Evolutionary conservation across 2,329 filamentous ascomycete genomes (phyloP).

Genomic region (Coleophoma crateriformis): DNA sequence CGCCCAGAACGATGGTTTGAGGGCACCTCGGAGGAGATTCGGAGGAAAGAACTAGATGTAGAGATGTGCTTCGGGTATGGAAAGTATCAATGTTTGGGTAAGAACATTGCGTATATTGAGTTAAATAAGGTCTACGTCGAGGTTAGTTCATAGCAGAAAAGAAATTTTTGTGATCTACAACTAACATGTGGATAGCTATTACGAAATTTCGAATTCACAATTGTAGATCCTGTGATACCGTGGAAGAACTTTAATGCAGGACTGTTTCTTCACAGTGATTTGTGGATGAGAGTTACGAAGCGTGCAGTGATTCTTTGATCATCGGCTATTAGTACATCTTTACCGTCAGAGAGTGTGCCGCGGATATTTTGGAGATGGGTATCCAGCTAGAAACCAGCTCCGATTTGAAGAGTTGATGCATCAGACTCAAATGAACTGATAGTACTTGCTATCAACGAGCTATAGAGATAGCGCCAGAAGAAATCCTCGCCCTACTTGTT

Average conservation of each 20-base stretch:
- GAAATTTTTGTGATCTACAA: neutral
- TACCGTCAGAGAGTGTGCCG: too few species aligned
- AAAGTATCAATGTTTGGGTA: constrained; percentile 39
- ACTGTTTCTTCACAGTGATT: neutral
- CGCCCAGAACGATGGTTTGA: constrained; percentile 45
- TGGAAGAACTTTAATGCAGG: neutral
- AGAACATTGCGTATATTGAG: constrained; percentile 41
- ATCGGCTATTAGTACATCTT: too few species aligned
- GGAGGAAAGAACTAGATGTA: constrained; percentile 31
- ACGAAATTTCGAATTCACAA: neutral
- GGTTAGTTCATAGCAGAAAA: constrained; percentile 25
- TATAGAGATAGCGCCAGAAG: too few species aligned
- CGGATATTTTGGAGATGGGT: too few species aligned
- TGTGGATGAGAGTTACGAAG: neutral
- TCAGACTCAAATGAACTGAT: too few species aligned
- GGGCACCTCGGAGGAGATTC: constrained; percentile 8
- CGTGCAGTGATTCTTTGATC: too few species aligned
- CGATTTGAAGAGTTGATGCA: too few species aligned
- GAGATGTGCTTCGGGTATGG: constrained; percentile 40
- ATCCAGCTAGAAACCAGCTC: too few species aligned
- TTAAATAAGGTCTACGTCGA: constrained; percentile 42
- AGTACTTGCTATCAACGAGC: too few species aligned
- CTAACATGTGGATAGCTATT: neutral
- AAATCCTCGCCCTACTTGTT: too few species aligned
- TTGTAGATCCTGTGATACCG: neutral